Conservation (phyloP, 2,329 filamentous ascomycete genomes). For the Penicillium sp. region DNA sequence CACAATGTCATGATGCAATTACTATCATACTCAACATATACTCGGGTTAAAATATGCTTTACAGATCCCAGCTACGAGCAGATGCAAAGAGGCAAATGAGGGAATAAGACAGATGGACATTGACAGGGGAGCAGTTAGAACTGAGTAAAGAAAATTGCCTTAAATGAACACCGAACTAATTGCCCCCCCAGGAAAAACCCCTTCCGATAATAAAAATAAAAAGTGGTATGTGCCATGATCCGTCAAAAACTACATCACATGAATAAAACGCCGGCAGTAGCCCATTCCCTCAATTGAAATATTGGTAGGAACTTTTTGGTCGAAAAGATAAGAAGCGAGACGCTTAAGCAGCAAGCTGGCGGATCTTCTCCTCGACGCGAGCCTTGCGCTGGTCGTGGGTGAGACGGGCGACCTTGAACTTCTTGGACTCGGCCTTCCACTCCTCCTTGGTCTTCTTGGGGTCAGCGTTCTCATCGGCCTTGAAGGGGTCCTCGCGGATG, state of each 20-base stretch:
- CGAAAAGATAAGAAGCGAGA: slow-evolving; percentile 22
- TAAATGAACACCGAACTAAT: slow-evolving; percentile 32
- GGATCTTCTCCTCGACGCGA: slow-evolving; percentile 87
- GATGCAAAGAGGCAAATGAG: slow-evolving; percentile 20
- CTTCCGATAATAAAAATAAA: slow-evolving; percentile 17
- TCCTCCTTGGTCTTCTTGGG: slow-evolving; percentile 96
- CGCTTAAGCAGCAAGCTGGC: slow-evolving; percentile 59
- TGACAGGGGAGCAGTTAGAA: slow-evolving; percentile 31
- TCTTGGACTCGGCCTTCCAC: slow-evolving; percentile 93
- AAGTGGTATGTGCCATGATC: slow-evolving; percentile 31
- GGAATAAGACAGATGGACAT: slow-evolving; percentile 29
- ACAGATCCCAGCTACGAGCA: slow-evolving; percentile 5
- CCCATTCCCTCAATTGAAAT: slow-evolving; percentile 24
- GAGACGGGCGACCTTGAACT: slow-evolving; percentile 76
- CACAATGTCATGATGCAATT: not conserved
- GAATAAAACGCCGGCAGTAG: slow-evolving; percentile 25
- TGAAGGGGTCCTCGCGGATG: slow-evolving; percentile 97
- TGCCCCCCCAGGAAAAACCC: slow-evolving; percentile 26
- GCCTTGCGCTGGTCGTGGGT: slow-evolving; percentile 78
- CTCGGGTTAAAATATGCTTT: not conserved
- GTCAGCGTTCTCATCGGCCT: slow-evolving; percentile 72
- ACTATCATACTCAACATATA: not conserved
- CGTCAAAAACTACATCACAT: slow-evolving; percentile 31
- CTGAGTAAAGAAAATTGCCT: slow-evolving; percentile 31
- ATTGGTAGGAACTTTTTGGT: slow-evolving; percentile 26